Base-by-base conservation (phyloP, 176 grass and related monocot species). In the Avena atlantica region DNA sequence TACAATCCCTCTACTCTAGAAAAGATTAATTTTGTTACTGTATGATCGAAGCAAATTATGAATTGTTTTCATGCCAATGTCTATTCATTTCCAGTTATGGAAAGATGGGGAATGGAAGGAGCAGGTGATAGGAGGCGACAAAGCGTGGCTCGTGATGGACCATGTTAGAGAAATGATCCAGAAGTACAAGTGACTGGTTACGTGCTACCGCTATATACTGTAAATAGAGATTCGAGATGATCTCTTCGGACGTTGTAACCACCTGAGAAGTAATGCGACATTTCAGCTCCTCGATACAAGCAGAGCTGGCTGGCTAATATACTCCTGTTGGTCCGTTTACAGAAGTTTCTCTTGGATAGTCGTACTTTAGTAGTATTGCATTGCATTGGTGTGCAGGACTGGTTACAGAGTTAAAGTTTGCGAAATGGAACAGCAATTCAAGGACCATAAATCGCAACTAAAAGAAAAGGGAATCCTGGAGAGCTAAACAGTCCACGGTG, bases 161-260 rank as follows among this genome's bases (percentile, higher is more conserved):
- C 92, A 98, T 84, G 94, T 96, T 64, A 91, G 97, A 62, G 97
- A 98, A n/a, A 98, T 98, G 97, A 91, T 98, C 71, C 85, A 93
- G 57, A 91, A 94, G 67, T 66, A 94, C 79, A 84, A 93, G 55
- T 98, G 72, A 98, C 23, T 20, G 47, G 57, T 58, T 23, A 82
- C 83, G 49, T 66, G 16, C 13, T 20, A 58, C 17, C 2, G 66
- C 11, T 86, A 34, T 86, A 34, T 23, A 67, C 13, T 85, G 86
- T 81, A 75, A 55, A 85, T 85, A 88, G n/a, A 81, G n/a, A 81
- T 56, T 67, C 12, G 25, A 71, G 56, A 37, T n/a, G 60, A 47
- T 56, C 70, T 78, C 78, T 70, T 65, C 21, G 3, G 9, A 61
- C 81, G 44, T 58, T 44, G n/a, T 27, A 77, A 78, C 23, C 25